Conservation (phyloP, 1,284 basidiomycete genomes). For the Cutaneotrichosporon daszewskae region DNA sequence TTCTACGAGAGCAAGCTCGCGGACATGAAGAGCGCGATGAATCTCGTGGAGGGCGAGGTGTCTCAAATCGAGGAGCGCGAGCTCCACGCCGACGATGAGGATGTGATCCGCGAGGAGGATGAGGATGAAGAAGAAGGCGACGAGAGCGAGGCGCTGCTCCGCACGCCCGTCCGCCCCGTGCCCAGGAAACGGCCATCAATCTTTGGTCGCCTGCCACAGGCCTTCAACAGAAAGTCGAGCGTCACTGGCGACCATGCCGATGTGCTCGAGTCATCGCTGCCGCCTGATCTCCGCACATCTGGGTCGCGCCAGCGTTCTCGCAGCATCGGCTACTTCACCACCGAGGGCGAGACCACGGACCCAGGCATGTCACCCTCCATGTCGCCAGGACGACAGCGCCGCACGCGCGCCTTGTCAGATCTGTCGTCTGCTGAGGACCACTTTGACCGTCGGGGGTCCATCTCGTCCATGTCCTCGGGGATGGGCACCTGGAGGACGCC, state of each 20-base stretch:
- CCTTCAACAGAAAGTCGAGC: conserved; percentile 3
- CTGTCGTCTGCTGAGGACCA: conserved; percentile 23
- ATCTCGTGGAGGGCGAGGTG: conserved; percentile 62
- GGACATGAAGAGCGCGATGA: conserved; percentile 62
- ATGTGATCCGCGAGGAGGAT: conserved; percentile 52
- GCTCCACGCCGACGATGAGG: conserved; percentile 48
- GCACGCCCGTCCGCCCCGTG: conserved; percentile 9
- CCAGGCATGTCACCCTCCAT: too few species aligned
- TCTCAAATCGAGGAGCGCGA: conserved; percentile 62
- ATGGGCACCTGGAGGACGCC: conserved; percentile 2
- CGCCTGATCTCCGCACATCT: conserved; percentile 18
- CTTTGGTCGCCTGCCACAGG: conserved; percentile 16
- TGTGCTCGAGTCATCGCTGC: conserved; percentile 38
- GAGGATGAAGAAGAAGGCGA: conserved; percentile 57
- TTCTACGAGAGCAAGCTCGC: conserved; percentile 77
- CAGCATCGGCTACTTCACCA: conserved; percentile 3
- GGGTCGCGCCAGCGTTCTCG: conserved; percentile 13
- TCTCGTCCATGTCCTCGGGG: conserved; percentile 37
- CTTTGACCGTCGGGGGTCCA: conserved; percentile 33
- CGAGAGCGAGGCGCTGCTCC: conserved; percentile 37
- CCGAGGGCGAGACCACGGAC: conserved; percentile 2
- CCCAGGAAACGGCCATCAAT: conserved; percentile 19
- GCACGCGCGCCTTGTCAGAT: conserved; percentile 23
- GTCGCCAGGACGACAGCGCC: too few species aligned
- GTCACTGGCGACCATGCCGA: conserved; percentile 35